A percentile compares a stretch with the other conserved stretches of the same genome.
Evolutionary conservation across 2,329 filamentous ascomycete species (phyloP).

Genomic region (Pyrenochaeta sp.): DNA sequence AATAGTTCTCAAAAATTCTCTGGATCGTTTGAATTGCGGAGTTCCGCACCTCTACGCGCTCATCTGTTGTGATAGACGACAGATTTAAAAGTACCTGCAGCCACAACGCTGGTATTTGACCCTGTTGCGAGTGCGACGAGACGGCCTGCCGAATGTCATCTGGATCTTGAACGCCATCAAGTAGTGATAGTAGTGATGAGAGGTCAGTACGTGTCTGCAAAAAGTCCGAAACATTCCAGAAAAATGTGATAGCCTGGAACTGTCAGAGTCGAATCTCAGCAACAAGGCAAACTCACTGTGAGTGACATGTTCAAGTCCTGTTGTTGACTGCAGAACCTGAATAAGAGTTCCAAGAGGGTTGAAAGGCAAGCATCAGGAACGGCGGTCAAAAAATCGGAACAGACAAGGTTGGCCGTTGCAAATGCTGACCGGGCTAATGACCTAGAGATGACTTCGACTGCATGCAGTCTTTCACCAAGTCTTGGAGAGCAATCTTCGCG

Average conservation of each 20-base stretch:
- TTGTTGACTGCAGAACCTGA: constrained; percentile 86
- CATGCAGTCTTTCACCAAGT: not conserved
- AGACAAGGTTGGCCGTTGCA: constrained; percentile 87
- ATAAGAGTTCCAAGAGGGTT: constrained; percentile 86
- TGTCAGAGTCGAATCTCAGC: constrained; percentile 10
- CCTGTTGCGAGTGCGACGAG: constrained; percentile 64
- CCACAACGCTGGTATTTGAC: constrained; percentile 78
- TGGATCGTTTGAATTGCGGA: constrained; percentile 91
- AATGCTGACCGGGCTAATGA: constrained; percentile 88
- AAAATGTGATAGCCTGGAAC: constrained; percentile 83
- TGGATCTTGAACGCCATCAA: constrained; percentile 43
- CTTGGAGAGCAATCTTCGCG: no score
- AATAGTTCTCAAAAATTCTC: constrained; percentile 90
- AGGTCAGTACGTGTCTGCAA: constrained; percentile 64
- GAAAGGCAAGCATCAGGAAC: constrained; percentile 74
- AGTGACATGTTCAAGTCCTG: constrained; percentile 95
- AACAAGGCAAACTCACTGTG: constrained; percentile 66
- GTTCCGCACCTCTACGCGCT: constrained; percentile 78
- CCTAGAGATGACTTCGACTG: constrained; percentile 64
- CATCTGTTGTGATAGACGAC: constrained; percentile 75
- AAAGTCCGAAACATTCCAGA: constrained; percentile 94
- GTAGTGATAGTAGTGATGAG: constrained; percentile 39
- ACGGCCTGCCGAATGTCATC: constrained; percentile 67
- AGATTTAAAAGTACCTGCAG: constrained; percentile 77
- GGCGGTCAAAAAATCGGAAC: constrained; percentile 88